phyloP scores from a whole-genome alignment of 495 filamentous ascomycete genomes.

The Oidiodendron maius region DNA sequence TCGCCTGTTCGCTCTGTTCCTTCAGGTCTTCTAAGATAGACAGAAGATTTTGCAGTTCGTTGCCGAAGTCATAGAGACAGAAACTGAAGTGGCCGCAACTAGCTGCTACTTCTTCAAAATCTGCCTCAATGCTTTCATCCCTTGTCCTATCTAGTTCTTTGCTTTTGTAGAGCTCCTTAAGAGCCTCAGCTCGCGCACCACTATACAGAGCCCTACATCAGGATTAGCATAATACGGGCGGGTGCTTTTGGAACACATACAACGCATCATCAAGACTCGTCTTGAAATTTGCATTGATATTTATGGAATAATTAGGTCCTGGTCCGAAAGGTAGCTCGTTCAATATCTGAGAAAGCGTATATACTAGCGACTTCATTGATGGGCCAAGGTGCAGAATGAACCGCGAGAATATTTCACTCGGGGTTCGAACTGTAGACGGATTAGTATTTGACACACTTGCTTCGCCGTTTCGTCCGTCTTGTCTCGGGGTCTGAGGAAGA shows the following conservation, averaged over 20 bases:
- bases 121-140: constrained; percentile 72
- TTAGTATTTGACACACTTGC: constrained; percentile 16
- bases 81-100: constrained; percentile 94
- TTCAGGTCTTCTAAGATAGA: constrained; percentile 80
- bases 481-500: background rate
- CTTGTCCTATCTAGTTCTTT: constrained; percentile 61
- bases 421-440: constrained; percentile 37
- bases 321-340: constrained; percentile 77
- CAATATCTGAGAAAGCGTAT: constrained; percentile 81
- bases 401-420: constrained; percentile 75
- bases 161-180: constrained; percentile 70
- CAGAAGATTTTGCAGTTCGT: constrained; percentile 80
- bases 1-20: constrained; percentile 46
- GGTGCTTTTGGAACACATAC: constrained; percentile 2
- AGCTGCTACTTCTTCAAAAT: constrained; percentile 92
- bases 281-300: constrained; percentile 70
- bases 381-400: constrained; percentile 87
- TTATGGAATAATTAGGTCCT: constrained; percentile 57
- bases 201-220: constrained; percentile 54
- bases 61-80: constrained; percentile 79
- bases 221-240: background rate
- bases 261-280: constrained; percentile 74
- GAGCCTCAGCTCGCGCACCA: constrained; percentile 63
- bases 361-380: constrained; percentile 91
- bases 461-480: constrained; percentile 1